Percentiles rank a stretch among this genome's conserved stretches.
Evolutionary conservation across 2,329 filamentous ascomycete species (phyloP).

Genomic region (Tolypocladium tundrense): DNA sequence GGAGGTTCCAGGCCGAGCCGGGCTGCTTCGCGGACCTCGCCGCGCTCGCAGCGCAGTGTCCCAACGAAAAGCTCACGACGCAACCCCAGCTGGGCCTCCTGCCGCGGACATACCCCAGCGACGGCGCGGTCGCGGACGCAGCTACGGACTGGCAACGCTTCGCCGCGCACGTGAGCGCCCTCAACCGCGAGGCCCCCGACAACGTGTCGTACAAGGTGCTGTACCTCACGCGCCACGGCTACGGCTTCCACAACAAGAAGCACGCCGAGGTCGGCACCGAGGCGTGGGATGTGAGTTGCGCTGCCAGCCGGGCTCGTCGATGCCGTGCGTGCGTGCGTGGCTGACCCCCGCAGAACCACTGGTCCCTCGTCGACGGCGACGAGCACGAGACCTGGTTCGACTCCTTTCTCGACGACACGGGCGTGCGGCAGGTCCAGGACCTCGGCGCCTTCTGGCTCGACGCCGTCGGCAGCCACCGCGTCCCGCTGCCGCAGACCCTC

Average conservation of each 20-base stretch:
- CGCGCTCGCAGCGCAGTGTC: not conserved
- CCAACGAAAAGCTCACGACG: not conserved
- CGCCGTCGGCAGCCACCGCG: not conserved
- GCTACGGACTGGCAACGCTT: not conserved
- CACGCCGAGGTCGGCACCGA: not conserved
- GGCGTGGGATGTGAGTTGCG: not conserved
- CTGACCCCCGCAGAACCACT: not conserved
- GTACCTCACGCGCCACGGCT: not conserved
- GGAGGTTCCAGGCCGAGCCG: not conserved
- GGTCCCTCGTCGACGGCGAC: not conserved
- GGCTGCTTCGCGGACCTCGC: not conserved
- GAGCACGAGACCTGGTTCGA: not conserved
- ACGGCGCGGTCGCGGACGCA: not conserved
- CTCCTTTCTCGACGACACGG: not conserved
- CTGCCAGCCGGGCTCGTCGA: not conserved
- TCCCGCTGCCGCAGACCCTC: not conserved
- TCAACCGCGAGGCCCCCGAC: not conserved
- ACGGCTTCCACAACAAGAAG: not conserved
- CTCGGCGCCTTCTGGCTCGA: not conserved
- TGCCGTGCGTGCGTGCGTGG: not conserved
- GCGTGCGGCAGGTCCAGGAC: not conserved
- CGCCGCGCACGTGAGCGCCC: not conserved
- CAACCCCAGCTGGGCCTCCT: not conserved
- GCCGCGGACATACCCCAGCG: not conserved
- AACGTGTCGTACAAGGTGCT: not conserved